Percentiles rank a stretch among this genome's conserved stretches.
These are phyloP conservation scores for Vitis labrusca DNA, from an alignment of 164 flowering plant species.

Conservation along the genomic window DNA sequence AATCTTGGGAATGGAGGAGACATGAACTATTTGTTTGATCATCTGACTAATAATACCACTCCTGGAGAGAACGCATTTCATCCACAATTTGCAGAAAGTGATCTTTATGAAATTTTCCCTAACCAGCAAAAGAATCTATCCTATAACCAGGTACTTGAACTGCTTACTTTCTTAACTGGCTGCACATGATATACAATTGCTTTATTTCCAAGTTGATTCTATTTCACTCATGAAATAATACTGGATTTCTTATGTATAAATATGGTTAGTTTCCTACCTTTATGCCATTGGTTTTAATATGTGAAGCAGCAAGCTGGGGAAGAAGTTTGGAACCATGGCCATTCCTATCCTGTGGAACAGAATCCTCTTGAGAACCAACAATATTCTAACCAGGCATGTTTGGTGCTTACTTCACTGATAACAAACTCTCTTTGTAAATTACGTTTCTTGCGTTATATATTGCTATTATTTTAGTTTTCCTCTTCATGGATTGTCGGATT, in stretches of 20 bases:
- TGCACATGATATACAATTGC: background rate
- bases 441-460: background rate
- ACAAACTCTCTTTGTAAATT: background rate
- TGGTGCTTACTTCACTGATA: background rate
- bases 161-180: background rate
- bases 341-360: background rate
- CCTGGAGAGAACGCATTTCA: background rate
- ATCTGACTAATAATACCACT: background rate
- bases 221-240: background rate
- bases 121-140: too few relatives aligned
- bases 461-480: background rate
- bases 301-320: slow-evolving; percentile 9
- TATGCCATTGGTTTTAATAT: background rate
- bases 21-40: background rate
- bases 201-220: background rate
- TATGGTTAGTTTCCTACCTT: too few relatives aligned
- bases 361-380: background rate
- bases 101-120: background rate
- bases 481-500: too few relatives aligned
- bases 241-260: background rate
- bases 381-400: background rate
- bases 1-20: background rate
- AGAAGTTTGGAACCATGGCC: slow-evolving; percentile 5
- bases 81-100: background rate
- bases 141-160: background rate